Base-by-base conservation (phyloP, 192 early-diverging fungal species). In the Cetraspora pellucida region DNA sequence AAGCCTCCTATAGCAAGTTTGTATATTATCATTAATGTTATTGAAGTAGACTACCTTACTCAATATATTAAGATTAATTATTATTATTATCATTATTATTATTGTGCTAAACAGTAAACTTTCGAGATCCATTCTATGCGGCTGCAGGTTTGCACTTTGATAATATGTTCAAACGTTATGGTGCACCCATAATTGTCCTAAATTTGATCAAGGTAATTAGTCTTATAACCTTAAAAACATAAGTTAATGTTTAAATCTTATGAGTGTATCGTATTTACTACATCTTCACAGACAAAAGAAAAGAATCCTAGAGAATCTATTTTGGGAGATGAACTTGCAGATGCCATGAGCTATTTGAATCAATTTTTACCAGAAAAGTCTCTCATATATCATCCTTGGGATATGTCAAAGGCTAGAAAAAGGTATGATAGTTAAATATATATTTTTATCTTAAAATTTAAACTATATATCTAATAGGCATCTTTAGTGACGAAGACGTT, bases 361-460 rank as follows among this genome's bases (percentile, higher is more conserved):
- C 94, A 97, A 80, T 95, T 95, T 67, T 77, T 99, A 63, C 94
- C 94, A 0, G 81, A 86, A 2, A 90, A 91, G 19, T 90, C 90
- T 77, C 93, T 98, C 59, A 83, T 89, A 70, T 97, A 99, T 80
- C 89, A 96, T 76, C 93, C 93, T 4, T 97, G 96, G 95, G 97
- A 99, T 82, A 99, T 99, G 97, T 96, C 97, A 25, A 82, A 95
- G 30, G 96, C 96, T 13, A 94, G 94, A 10, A 98, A 97, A 82
- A 95, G 89, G 85, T 87, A 79, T 17, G 19, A 31, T 37, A 14
- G 17, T 43, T 17, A 8, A 13, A 11, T 63, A 16, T 28, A 30
- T 63, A 16, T 27, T 63, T 63, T 7, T 17, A 30, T 37, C 27
- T 30, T 30, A 63, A 60, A 27, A 30, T 28, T 30, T 10, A 65